Conservation (phyloP, 768 basidiomycete species). For the Termitomyces eurrhizus region DNA sequence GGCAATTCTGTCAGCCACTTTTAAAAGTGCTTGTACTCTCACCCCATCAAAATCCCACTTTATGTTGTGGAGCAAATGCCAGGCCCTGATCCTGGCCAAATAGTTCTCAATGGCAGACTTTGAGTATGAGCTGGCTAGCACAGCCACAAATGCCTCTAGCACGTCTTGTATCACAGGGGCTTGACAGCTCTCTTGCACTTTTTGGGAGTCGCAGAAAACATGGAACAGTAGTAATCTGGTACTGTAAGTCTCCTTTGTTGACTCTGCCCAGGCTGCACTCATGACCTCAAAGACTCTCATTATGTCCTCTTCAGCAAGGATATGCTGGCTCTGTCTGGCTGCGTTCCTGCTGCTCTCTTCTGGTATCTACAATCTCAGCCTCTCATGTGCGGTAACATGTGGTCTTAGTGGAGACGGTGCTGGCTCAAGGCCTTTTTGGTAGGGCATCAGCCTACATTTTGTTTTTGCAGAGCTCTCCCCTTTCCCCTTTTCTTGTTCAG, state of each 20-base stretch:
- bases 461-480: too few species aligned
- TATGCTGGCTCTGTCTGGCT: too few species aligned
- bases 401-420: too few species aligned
- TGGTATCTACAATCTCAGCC: too few species aligned
- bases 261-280: conserved; percentile 21
- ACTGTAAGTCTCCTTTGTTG: conserved; percentile 32
- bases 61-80: too few species aligned
- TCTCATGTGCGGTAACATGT: too few species aligned
- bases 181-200: conserved; percentile 26
- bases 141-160: conserved; percentile 11
- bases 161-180: conserved; percentile 26
- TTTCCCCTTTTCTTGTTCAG: too few species aligned
- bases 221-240: conserved; percentile 34
- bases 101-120: conserved; percentile 33
- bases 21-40: too few species aligned
- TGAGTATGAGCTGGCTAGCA: conserved; percentile 26
- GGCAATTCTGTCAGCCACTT: too few species aligned
- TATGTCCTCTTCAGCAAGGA: conserved; percentile 10
- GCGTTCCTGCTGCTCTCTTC: too few species aligned
- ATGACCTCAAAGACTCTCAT: conserved; percentile 22
- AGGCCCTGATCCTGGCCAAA: conserved; percentile 23
- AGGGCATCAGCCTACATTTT: too few species aligned
- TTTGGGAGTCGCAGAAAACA: background rate
- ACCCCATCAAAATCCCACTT: background rate
- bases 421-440: too few species aligned